These are phyloP conservation scores for Corchorus capsularis DNA, from an alignment of 345 rosid genomes.

Conservation along the genomic window DNA sequence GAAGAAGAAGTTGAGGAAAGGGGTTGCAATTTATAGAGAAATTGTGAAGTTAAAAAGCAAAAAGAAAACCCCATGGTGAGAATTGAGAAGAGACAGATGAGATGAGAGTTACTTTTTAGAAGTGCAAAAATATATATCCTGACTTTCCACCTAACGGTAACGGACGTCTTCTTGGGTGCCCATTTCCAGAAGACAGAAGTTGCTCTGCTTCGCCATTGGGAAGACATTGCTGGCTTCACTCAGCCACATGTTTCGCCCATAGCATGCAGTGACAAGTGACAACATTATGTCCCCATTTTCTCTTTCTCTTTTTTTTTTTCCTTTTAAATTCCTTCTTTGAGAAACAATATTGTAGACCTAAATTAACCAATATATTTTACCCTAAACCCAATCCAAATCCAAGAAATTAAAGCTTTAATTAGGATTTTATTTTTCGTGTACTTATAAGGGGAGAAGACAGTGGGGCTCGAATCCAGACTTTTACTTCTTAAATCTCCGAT, in stretches of 20 bases:
- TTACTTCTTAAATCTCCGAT: too few species aligned
- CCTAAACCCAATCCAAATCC: too few species aligned
- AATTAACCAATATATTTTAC: too few species aligned
- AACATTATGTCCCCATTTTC: background rate
- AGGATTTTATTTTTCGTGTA: too few species aligned
- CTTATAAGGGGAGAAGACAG: too few species aligned
- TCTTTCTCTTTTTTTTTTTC: background rate
- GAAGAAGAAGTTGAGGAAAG: background rate
- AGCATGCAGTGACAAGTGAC: background rate
- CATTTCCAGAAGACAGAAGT: background rate
- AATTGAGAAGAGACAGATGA: too few species aligned
- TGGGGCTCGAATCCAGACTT: too few species aligned
- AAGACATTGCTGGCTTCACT: background rate
- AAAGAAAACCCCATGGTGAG: background rate
- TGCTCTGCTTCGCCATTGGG: background rate
- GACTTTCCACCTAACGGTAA: conserved; percentile 35
- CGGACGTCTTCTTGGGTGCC: conserved; percentile 19
- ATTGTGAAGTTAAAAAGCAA: conserved; percentile 21
- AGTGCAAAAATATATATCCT: background rate
- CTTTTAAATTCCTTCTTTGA: background rate
- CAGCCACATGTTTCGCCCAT: conserved; percentile 11
- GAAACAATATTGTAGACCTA: background rate
- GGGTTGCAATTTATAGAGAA: conserved; percentile 39
- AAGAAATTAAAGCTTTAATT: too few species aligned
- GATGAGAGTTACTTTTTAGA: conserved; percentile 29